Base-by-base conservation (phyloP, 352 stramenopile genomes). In the Pythium myriotylum region DNA sequence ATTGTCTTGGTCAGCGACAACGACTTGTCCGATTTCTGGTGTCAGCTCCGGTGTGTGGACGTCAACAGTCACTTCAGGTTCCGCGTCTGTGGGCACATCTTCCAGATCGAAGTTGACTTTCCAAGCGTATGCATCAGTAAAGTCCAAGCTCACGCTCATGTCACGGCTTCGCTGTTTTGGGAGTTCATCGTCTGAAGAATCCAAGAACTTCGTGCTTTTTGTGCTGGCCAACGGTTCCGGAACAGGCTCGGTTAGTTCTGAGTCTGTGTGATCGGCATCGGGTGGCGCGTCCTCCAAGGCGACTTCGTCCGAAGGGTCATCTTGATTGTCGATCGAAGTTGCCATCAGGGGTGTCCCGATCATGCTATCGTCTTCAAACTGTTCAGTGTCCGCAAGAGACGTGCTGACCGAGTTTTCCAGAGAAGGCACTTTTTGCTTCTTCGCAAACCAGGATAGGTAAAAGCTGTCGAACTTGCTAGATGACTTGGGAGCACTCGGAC, bases 31-130 rank as follows among this genome's bases (percentile, higher is more conserved):
- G 19, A 47, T 53, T 6, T 68, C 62, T 9, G 50, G 53, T 13
- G 61, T 62, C 19, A 54, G 4, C 32, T 69, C 62, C 8, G 62
- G 62, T 0, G 61, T 54, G 13, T 50, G 32, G 0, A 43, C 50
- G 22, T 26, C 41, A 14, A n/a, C 32, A 16, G 50, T 66, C 14
- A 55, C 26, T 59, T 88, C 81, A 42, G 48, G 68, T 26, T 86
- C 77, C 8, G 76, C 74, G 37, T 89, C 79, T 2, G 76, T 84
- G 13, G 86, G 57, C 7, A 67, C 77, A 64, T 91, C 82, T 65
- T 89, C 83, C 45, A 92, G 52, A 22, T 86, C 80, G 42, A 92
- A 92, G 32, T 89, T 86, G 19, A 84, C 57, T 59, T 85, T 88
- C 83, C 83, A 92, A 32, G 77, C 83, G 24, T 79, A 78, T 22